Evolutionary conservation across 169 alveolate genomes (phyloP).

Genomic region (Eimeria praecox): DNA sequence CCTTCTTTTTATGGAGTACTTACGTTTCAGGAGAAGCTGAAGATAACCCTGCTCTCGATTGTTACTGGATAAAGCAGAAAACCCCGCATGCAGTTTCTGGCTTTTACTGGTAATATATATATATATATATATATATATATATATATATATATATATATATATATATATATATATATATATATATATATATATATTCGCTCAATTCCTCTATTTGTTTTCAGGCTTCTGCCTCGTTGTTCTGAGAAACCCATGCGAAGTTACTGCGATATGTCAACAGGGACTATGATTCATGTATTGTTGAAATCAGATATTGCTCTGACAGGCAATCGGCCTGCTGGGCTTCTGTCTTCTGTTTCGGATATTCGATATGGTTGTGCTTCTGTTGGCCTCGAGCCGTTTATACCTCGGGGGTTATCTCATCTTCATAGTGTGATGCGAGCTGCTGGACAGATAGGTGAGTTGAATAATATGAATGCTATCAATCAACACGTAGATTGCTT

Average conservation of each 20-base stretch:
- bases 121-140: too few relatives aligned
- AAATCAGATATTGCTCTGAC: slow-evolving; percentile 82
- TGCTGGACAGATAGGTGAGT: slow-evolving; percentile 89
- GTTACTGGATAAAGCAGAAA: slow-evolving; percentile 88
- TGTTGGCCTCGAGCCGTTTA: slow-evolving; percentile 93
- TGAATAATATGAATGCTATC: too few relatives aligned
- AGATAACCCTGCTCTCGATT: slow-evolving; percentile 93
- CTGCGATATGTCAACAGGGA: slow-evolving; percentile 92
- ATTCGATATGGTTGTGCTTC: slow-evolving; percentile 91
- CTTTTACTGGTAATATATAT: slow-evolving; percentile 95
- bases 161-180: too few relatives aligned
- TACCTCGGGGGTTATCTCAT: slow-evolving; percentile 89
- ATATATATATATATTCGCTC: too few relatives aligned
- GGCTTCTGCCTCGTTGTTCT: slow-evolving; percentile 92
- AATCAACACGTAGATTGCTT: too few relatives aligned
- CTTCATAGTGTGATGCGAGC: slow-evolving; percentile 89
- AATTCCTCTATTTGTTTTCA: background rate
- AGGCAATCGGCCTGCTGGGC: slow-evolving; percentile 74
- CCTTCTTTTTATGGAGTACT: too few relatives aligned
- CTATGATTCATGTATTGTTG: slow-evolving; percentile 88
- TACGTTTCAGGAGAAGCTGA: slow-evolving; percentile 91
- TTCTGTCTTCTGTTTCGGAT: slow-evolving; percentile 88
- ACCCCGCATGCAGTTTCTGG: slow-evolving; percentile 91
- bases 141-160: too few relatives aligned
- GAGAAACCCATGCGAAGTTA: slow-evolving; percentile 92